These are phyloP conservation scores for Ehretia macrophylla DNA, from an alignment of 257 asterid species.

Conservation along the genomic window DNA sequence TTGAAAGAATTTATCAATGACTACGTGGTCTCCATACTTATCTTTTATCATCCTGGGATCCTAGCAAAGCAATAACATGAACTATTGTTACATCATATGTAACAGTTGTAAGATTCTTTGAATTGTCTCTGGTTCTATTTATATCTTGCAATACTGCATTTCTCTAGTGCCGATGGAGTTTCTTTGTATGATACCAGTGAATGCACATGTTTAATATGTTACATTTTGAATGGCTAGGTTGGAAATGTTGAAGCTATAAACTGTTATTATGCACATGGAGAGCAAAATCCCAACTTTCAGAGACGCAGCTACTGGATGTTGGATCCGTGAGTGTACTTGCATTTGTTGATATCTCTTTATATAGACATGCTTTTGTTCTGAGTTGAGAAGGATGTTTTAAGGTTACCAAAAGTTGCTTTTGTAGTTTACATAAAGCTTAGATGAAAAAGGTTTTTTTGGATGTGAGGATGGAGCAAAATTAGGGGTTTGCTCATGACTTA, in stretches of 20 bases:
- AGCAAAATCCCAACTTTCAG: constrained; percentile 62
- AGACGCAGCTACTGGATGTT: constrained; percentile 88
- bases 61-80: too few relatives aligned
- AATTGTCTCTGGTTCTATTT: background rate
- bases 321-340: constrained; percentile 57
- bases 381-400: background rate
- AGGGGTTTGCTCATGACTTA: background rate
- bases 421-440: background rate
- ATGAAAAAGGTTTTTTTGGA: background rate
- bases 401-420: background rate
- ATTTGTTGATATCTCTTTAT: background rate
- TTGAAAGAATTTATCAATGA: too few relatives aligned
- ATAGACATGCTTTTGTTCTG: background rate
- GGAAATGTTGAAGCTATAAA: constrained; percentile 70
- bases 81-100: too few relatives aligned
- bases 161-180: background rate
- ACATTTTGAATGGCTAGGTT: constrained; percentile 48
- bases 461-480: background rate
- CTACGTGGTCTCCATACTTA: too few relatives aligned
- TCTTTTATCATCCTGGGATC: too few relatives aligned
- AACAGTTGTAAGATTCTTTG: background rate
- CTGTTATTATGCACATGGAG: constrained; percentile 90
- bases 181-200: constrained; percentile 8
- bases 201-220: constrained; percentile 21
- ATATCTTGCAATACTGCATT: background rate